Evolutionary conservation across 1,284 basidiomycete species (phyloP), one percentile per base, ranked within the genome.

Genomic region (Cryptococcus deneoformans): DNA sequence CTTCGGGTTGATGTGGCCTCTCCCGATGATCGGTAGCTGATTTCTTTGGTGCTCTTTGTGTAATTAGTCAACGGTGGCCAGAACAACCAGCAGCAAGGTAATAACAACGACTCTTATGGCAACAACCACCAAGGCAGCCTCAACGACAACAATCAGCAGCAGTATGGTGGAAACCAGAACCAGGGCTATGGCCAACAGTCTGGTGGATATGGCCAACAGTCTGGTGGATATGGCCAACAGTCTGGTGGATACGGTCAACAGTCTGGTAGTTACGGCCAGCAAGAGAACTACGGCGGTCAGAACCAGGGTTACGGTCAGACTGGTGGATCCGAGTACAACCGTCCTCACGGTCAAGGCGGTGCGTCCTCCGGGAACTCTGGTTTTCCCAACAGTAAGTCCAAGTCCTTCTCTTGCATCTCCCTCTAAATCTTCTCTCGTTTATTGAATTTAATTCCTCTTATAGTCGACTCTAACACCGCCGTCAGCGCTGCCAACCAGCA

Each of bases 391-490:
- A 62, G 70, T 70, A 47, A 59, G 68, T 64, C 1, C 9, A 12
- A 24, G n/a, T 37, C 14, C 48, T 47, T 42, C 5, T 35, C 29
- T 37, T 34, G 29, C 29, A 11, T 29, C 29, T 52, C 35, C n/a
- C 36, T 9, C 16, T 38, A 12, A 14, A 36, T 37, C 14, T 34
- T 40, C 8, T 29, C 43, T n/a, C 29, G 24, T 42, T 39, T 16
- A 38, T 12, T 16, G 12, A 2, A 16, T 11, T 50, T 5, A 12
- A 20, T 14, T 14, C 44, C 47, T 29, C 29, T 4, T 29, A 29
- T 29, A 78, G 76, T 76, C 63, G 67, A 77, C 66, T 59, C 72
- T 50, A 46, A 56, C 52, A 59, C 69, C 53, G 70, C 71, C 49
- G 57, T 73, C 57, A 46, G 65, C 6, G 74, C 71, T 40, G 75